Evolutionary conservation across 768 basidiomycete genomes (phyloP).

Genomic region (Trametes elegans): DNA sequence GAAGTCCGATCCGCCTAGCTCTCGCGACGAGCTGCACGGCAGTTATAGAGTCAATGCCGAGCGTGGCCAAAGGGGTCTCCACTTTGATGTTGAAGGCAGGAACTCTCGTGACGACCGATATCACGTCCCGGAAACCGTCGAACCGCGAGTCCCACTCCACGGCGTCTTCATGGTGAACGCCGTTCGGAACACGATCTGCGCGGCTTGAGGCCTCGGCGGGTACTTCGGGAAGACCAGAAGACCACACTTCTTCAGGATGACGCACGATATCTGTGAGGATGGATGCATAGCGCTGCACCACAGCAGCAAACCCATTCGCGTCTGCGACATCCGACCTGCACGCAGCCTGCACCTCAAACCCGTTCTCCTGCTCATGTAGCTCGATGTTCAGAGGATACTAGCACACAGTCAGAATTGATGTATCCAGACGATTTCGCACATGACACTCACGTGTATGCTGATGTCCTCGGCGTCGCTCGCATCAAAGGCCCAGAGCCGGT

Average conservation of each 20-base stretch:
- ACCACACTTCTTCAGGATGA: conserved; percentile 16
- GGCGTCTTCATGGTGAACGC: neutral
- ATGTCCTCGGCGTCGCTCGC: conserved; percentile 17
- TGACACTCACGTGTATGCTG: conserved; percentile 33
- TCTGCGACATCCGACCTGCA: conserved; percentile 34
- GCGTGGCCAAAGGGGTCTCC: conserved; percentile 36
- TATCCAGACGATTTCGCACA: neutral
- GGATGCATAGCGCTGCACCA: conserved; percentile 22
- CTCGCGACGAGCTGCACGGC: conserved; percentile 44
- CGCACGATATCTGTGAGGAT: conserved; percentile 24
- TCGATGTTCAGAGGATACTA: conserved; percentile 48
- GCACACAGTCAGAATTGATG: neutral
- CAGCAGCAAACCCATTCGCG: conserved; percentile 19
- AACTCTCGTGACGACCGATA: conserved; percentile 28
- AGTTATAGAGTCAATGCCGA: conserved; percentile 51
- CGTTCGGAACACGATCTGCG: neutral
- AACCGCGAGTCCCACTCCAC: neutral
- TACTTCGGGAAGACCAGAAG: conserved; percentile 7
- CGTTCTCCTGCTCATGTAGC: conserved; percentile 31
- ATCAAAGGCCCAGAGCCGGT: conserved; percentile 26
- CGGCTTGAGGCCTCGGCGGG: neutral
- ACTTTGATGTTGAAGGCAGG: conserved; percentile 31
- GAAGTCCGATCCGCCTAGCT: conserved; percentile 37
- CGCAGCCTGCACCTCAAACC: conserved; percentile 37
- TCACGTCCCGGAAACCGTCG: conserved; percentile 11